These are phyloP conservation scores for Pleurotus eryngii DNA, from an alignment of 768 basidiomycete genomes.

Conservation along the genomic window DNA sequence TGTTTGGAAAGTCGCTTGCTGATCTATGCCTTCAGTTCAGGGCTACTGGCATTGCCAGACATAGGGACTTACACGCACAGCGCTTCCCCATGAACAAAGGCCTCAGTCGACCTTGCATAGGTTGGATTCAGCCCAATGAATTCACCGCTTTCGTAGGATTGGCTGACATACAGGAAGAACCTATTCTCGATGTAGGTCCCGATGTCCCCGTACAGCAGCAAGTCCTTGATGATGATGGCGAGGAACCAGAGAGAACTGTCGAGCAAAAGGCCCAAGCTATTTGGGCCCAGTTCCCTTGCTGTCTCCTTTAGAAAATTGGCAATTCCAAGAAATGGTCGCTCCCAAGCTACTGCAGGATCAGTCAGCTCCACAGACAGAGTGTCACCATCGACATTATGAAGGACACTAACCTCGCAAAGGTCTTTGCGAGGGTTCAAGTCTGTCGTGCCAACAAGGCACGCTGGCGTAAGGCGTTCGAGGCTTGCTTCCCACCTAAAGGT, in stretches of 20 bases:
- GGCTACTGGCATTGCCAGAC: background rate
- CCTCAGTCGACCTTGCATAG: background rate
- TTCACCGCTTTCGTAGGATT: background rate
- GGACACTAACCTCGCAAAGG: background rate
- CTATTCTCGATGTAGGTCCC: background rate
- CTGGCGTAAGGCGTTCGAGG: background rate
- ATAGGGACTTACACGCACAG: background rate
- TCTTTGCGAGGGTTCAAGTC: background rate
- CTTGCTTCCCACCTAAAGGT: background rate
- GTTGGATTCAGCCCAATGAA: background rate
- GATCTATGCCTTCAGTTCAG: background rate
- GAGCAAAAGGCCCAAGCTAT: background rate
- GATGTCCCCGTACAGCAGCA: background rate
- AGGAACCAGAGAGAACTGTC: background rate
- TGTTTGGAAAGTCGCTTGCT: background rate
- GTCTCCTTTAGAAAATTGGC: background rate
- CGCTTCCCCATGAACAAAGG: background rate
- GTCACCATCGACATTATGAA: background rate
- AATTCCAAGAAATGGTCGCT: background rate
- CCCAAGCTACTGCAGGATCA: background rate
- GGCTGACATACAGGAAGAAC: background rate
- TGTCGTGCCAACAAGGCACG: background rate
- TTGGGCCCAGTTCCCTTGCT: background rate
- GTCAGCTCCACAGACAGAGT: background rate
- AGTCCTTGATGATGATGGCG: background rate